Evolutionary conservation across 2,329 filamentous ascomycete genomes (phyloP).

Genomic region (Fusarium clavum): DNA sequence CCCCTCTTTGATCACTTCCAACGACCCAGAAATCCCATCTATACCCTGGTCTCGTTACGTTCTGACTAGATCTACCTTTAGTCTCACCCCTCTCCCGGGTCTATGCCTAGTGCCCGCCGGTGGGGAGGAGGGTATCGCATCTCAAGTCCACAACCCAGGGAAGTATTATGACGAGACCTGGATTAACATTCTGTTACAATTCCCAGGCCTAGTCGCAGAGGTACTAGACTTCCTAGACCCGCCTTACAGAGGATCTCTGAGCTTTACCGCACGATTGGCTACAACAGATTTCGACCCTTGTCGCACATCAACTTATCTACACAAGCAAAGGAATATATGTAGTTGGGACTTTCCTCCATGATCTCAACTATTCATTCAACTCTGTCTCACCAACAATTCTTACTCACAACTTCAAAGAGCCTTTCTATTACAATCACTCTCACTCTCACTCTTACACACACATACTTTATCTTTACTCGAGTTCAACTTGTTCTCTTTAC

Average conservation of each 20-base stretch:
- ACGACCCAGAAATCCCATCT: conserved; percentile 40
- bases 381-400: conserved; percentile 42
- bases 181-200: conserved; percentile 44
- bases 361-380: conserved; percentile 39
- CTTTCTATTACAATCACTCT: conserved; percentile 27
- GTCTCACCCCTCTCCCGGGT: conserved; percentile 28
- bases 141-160: conserved; percentile 36
- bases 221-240: conserved; percentile 39
- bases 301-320: conserved; percentile 44
- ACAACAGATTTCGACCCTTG: conserved; percentile 46
- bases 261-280: conserved; percentile 51
- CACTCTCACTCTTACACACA: conserved; percentile 39
- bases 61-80: conserved; percentile 33
- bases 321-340: conserved; percentile 46
- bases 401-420: conserved; percentile 31
- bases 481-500: conserved; percentile 12
- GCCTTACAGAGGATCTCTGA: conserved; percentile 48
- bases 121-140: conserved; percentile 42
- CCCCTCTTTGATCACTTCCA: conserved; percentile 46
- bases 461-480: conserved; percentile 17
- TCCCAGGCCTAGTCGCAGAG: conserved; percentile 43
- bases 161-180: conserved; percentile 46
- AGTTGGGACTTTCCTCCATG: conserved; percentile 44
- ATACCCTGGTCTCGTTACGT: conserved; percentile 34
- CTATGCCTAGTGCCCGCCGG: conserved; percentile 29